phyloP scores from a whole-genome alignment of 2,329 filamentous ascomycete genomes.

The Phyllosticta paracitricarpa region DNA sequence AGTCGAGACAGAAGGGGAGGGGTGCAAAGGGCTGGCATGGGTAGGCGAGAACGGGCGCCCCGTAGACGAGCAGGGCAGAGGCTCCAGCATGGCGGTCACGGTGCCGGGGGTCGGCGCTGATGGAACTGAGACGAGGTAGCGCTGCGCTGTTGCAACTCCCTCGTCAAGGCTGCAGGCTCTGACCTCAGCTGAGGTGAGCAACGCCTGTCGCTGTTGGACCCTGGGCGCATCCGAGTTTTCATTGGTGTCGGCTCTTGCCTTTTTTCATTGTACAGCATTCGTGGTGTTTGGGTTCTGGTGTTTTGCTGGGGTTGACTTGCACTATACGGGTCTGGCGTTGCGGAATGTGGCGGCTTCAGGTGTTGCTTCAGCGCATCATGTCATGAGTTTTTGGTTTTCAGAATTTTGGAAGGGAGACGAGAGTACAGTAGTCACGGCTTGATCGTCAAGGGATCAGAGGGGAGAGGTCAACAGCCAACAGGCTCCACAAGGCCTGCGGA shows the following conservation, averaged over 20 bases:
- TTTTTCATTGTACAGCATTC: neutral
- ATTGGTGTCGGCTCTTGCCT: neutral
- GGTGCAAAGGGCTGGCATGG: neutral
- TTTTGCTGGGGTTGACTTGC: neutral
- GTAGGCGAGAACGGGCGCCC: neutral
- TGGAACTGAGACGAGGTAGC: neutral
- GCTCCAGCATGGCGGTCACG: neutral
- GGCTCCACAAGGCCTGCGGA: too few relatives aligned
- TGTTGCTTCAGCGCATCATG: too few relatives aligned
- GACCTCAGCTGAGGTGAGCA: neutral
- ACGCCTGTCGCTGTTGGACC: neutral
- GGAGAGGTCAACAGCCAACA: too few relatives aligned
- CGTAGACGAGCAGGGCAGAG: neutral
- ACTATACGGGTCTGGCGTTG: neutral
- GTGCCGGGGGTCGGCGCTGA: neutral
- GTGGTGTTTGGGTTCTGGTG: neutral
- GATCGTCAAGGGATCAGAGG: too few relatives aligned
- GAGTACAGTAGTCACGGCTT: too few relatives aligned
- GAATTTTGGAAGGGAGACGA: too few relatives aligned
- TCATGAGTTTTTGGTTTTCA: too few relatives aligned
- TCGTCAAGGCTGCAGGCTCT: neutral
- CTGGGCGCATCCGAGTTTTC: neutral
- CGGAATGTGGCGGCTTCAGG: neutral
- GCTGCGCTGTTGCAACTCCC: neutral
- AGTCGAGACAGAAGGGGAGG: conserved; percentile 15